phyloP scores from a whole-genome alignment of 768 basidiomycete genomes.

The Suillus plorans region DNA sequence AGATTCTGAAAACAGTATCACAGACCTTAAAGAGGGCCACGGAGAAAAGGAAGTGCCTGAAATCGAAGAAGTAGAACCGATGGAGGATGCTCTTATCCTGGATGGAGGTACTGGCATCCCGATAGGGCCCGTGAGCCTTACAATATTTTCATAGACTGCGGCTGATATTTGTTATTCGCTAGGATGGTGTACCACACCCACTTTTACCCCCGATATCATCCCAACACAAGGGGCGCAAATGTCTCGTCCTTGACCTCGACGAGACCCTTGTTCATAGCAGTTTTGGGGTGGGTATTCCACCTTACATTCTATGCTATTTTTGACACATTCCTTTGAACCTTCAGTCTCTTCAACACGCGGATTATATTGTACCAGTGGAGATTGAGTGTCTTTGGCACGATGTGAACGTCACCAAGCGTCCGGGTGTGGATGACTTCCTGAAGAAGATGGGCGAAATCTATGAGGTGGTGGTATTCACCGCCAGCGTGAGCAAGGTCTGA shows the following conservation, averaged over 20 bases:
- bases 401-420: constrained; percentile 93
- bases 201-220: constrained; percentile 74
- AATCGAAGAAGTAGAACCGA: constrained; percentile 48
- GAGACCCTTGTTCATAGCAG: constrained; percentile 92
- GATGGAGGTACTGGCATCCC: constrained; percentile 90
- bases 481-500: constrained; percentile 84
- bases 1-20: constrained; percentile 31
- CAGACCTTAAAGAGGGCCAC: constrained; percentile 52
- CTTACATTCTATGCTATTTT: constrained; percentile 3
- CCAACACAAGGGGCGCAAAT: constrained; percentile 80
- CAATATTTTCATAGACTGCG: neutral
- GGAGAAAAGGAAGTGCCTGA: constrained; percentile 67
- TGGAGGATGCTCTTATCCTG: constrained; percentile 66
- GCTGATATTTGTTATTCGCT: constrained; percentile 1
- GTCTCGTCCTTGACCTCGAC: constrained; percentile 91
- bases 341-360: constrained; percentile 82
- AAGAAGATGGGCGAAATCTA: constrained; percentile 95
- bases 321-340: constrained; percentile 2
- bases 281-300: constrained; percentile 72
- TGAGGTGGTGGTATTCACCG: constrained; percentile 93
- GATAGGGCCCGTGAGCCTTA: constrained; percentile 68
- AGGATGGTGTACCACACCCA: constrained; percentile 84
- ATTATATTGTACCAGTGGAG: constrained; percentile 94
- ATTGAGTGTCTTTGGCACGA: constrained; percentile 96
- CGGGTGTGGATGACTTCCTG: constrained; percentile 95